Evolutionary conservation across 2,329 filamentous ascomycete species (phyloP).

Genomic region (Penicillium concentricum): DNA sequence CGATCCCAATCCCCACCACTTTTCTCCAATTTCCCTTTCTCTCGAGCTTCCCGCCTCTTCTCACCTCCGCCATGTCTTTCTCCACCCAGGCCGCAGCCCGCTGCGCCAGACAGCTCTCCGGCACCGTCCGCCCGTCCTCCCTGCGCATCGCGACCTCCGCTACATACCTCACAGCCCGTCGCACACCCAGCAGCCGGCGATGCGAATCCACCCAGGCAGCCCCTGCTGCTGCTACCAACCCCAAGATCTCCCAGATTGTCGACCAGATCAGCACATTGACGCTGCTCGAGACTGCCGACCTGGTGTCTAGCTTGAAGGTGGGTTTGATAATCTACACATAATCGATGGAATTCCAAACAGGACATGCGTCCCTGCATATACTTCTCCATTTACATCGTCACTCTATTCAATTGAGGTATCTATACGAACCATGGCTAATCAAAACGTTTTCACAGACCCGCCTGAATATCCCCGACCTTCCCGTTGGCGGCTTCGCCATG

Average conservation of each 20-base stretch:
- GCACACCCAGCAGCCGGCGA: constrained; percentile 61
- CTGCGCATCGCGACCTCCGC: constrained; percentile 40
- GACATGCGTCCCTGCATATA: neutral
- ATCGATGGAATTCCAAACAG: neutral
- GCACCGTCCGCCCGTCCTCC: constrained; percentile 41
- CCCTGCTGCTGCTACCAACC: constrained; percentile 61
- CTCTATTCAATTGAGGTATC: constrained; percentile 2
- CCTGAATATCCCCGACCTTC: constrained; percentile 97
- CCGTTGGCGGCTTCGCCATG: constrained; percentile 84
- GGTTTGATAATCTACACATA: constrained; percentile 11
- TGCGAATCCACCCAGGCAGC: constrained; percentile 80
- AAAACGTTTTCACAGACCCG: constrained; percentile 60
- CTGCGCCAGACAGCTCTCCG: constrained; percentile 43
- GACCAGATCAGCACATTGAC: constrained; percentile 99
- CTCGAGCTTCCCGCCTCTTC: neutral
- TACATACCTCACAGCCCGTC: constrained; percentile 40
- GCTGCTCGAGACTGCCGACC: constrained; percentile 91
- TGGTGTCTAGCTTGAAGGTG: constrained; percentile 95
- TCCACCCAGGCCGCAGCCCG: constrained; percentile 42
- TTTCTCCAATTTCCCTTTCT: constrained; percentile 7
- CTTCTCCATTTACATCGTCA: neutral
- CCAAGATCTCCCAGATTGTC: constrained; percentile 92
- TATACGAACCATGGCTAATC: neutral
- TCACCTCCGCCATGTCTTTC: constrained; percentile 38
- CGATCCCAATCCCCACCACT: constrained; percentile 17